Evolutionary conservation across 31 red algal species (phyloP).

Genomic region (Asparagopsis taxiformis): DNA sequence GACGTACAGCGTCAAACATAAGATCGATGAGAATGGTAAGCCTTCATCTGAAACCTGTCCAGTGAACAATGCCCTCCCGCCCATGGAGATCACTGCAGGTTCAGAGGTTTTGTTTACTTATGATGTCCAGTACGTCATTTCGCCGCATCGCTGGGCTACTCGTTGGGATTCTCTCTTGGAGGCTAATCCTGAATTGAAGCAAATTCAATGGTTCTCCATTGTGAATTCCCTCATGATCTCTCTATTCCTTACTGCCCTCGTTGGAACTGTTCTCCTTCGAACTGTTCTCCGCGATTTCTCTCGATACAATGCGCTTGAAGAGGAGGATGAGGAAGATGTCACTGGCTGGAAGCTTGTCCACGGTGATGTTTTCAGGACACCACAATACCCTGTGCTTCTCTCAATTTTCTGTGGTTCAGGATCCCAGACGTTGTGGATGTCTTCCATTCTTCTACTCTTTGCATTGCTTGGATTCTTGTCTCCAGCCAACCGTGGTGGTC

Average conservation of each 20-base stretch:
- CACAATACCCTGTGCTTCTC: constrained; percentile 47
- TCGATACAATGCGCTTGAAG: constrained; percentile 83
- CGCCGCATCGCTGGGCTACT: constrained; percentile 81
- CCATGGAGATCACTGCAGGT: constrained; percentile 30
- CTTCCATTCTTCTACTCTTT: constrained; percentile 70
- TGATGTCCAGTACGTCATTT: constrained; percentile 70
- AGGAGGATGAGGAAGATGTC: constrained; percentile 77
- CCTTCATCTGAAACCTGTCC: constrained; percentile 37
- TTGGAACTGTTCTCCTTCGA: constrained; percentile 82
- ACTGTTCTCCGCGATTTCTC: constrained; percentile 90
- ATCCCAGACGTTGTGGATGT: constrained; percentile 74
- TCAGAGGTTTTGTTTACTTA: constrained; percentile 61
- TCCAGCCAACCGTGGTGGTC: constrained; percentile 87
- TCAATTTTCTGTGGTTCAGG: constrained; percentile 80
- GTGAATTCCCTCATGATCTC: constrained; percentile 93
- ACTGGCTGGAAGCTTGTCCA: constrained; percentile 93
- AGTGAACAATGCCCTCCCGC: constrained; percentile 25
- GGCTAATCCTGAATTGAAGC: constrained; percentile 59
- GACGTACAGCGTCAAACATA: constrained; percentile 64
- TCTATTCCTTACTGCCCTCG: constrained; percentile 83
- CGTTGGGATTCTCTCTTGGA: constrained; percentile 88
- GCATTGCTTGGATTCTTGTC: constrained; percentile 86
- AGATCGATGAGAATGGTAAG: constrained; percentile 11
- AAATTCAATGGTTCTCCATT: constrained; percentile 93
- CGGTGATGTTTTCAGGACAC: constrained; percentile 91